These are phyloP conservation scores for Tolypocladium guangdongense DNA, from an alignment of 2,329 filamentous ascomycete genomes.

Conservation along the genomic window DNA sequence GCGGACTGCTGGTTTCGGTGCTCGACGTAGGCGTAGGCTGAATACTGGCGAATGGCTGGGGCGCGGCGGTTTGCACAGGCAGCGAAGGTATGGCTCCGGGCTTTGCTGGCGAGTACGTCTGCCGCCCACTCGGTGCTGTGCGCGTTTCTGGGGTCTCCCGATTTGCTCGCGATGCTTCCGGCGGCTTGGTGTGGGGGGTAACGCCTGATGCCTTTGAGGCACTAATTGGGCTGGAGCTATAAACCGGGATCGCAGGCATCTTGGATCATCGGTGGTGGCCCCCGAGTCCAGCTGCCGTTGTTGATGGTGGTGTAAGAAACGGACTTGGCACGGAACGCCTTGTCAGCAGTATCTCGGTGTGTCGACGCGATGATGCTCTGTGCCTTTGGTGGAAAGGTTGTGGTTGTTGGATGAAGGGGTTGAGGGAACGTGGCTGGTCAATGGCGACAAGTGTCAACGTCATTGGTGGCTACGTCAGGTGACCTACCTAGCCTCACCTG, in stretches of 20 bases:
- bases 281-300: not conserved
- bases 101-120: constrained; percentile 29
- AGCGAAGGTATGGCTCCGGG: constrained; percentile 35
- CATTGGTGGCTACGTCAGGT: not conserved
- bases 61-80: constrained; percentile 30
- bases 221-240: constrained; percentile 47
- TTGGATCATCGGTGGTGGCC: constrained; percentile 6
- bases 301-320: not conserved
- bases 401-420: not conserved
- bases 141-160: constrained; percentile 18
- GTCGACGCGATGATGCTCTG: not conserved
- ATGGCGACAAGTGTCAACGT: not conserved
- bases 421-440: not conserved
- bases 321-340: not conserved
- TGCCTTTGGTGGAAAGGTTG: too few relatives aligned
- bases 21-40: constrained; percentile 32
- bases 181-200: constrained; percentile 32
- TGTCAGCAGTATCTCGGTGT: not conserved
- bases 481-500: not conserved
- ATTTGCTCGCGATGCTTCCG: not conserved
- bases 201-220: constrained; percentile 40
- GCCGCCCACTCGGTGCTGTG: constrained; percentile 9
- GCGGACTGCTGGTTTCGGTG: constrained; percentile 26
- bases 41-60: constrained; percentile 20
- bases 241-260: constrained; percentile 54